A percentile compares a stretch with the other conserved stretches of the same genome.
Evolutionary conservation across 1,284 basidiomycete genomes (phyloP).

Genomic region (Ustilago hordei): DNA sequence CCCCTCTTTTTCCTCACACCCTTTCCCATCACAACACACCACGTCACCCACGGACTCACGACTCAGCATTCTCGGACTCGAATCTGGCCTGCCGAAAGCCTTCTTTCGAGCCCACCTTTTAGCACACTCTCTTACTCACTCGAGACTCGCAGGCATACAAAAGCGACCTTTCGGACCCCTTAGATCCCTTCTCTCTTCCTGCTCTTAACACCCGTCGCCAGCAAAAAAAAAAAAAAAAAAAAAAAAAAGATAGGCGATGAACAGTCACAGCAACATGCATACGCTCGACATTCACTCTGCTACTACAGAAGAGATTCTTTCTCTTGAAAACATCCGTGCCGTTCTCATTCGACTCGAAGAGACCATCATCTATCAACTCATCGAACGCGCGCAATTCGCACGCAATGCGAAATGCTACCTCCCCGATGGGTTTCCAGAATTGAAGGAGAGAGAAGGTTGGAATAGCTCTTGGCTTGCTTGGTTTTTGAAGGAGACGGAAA

Average conservation of each 20-base stretch:
- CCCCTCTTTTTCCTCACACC: not conserved
- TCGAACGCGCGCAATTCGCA: constrained; percentile 96
- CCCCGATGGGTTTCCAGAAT: constrained; percentile 78
- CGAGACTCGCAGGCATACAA: not conserved
- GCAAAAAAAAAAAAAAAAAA: too few species aligned
- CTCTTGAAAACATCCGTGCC: constrained; percentile 84
- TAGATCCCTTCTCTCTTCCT: not conserved
- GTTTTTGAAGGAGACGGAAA: constrained; percentile 95
- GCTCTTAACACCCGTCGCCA: not conserved
- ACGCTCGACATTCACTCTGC: constrained; percentile 61
- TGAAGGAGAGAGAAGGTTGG: constrained; percentile 78
- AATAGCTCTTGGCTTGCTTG: constrained; percentile 92
- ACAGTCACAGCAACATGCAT: constrained; percentile 53
- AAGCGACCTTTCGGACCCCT: not conserved
- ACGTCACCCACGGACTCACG: not conserved
- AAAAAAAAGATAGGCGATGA: constrained; percentile 28
- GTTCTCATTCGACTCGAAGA: constrained; percentile 92
- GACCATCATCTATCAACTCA: constrained; percentile 92
- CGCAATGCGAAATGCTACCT: constrained; percentile 92
- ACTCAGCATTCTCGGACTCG: not conserved
- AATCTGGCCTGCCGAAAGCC: not conserved
- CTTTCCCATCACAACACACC: not conserved
- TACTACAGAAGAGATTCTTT: constrained; percentile 73
- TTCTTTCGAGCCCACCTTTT: not conserved
- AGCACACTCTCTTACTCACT: not conserved